phyloP scores from a whole-genome alignment of 352 stramenopile species.

The Pythium guiyangense region DNA sequence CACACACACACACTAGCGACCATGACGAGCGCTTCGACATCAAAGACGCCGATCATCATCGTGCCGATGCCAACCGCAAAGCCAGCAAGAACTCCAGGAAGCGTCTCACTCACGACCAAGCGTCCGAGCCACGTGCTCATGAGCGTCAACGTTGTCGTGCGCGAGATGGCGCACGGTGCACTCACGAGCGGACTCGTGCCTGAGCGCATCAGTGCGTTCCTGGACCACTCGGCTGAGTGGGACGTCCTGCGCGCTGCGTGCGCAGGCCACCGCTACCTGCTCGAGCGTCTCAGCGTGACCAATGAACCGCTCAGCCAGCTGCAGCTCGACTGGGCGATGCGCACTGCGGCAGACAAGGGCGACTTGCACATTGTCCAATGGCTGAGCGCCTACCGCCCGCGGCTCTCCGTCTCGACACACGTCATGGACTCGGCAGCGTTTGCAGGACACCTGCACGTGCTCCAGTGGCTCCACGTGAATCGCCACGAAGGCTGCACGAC shows the following conservation, averaged over 20 bases:
- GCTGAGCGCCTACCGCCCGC: conserved; percentile 50
- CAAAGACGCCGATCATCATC: too few species aligned
- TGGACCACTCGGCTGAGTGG: conserved; percentile 59
- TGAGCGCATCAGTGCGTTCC: conserved; percentile 29
- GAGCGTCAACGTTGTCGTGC: conserved; percentile 35
- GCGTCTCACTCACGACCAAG: neutral
- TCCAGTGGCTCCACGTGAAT: conserved; percentile 71
- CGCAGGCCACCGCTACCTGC: conserved; percentile 43
- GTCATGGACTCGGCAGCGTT: conserved; percentile 82
- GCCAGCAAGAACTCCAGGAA: too few species aligned
- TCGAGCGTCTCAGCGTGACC: conserved; percentile 36
- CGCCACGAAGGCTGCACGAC: conserved; percentile 66
- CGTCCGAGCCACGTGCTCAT: conserved; percentile 14
- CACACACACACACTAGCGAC: too few species aligned
- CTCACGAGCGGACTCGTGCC: too few species aligned
- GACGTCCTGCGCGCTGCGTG: conserved; percentile 52
- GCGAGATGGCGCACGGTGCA: conserved; percentile 28
- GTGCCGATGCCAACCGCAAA: too few species aligned
- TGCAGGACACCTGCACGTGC: conserved; percentile 55
- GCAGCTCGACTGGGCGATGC: conserved; percentile 65
- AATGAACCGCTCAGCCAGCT: conserved; percentile 33
- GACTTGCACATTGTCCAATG: conserved; percentile 58
- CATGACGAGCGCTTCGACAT: too few species aligned
- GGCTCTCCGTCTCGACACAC: conserved; percentile 47
- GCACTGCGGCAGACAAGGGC: conserved; percentile 63